Base-by-base conservation (phyloP, 1,284 basidiomycete genomes). In the Porodaedalea pini region DNA sequence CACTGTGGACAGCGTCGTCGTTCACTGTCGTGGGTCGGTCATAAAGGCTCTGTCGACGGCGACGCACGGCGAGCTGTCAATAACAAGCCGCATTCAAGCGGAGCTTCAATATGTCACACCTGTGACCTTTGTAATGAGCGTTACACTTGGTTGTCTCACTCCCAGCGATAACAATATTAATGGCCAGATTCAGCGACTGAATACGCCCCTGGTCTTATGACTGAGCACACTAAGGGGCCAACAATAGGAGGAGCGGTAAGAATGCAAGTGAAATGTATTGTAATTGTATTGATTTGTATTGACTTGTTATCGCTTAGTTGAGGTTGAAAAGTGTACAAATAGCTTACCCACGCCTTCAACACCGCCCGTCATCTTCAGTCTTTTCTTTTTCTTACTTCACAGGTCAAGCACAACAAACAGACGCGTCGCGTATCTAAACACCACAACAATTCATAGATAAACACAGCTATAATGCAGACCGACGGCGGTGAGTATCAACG, bases 381-480 rank as follows among this genome's bases (percentile, higher is more conserved):
- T 34, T 34, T 34, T 34, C 32, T 65, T 66, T 64, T 64, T 62
- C 62, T 64, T 63, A 62, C 62, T 63, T 63, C 56, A 43, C 25
- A 36, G 19, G 29, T n/a, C 17, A 13, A 8, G 7, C 21, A 51
- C 37, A 51, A 23, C 23, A 36, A 27, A 56, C 55, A 62, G 68
- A 65, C 70, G 67, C 67, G 68, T 68, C 68, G 65, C 67, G 66
- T 47, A n/a, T n/a, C 62, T 57, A 58, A 56, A 55, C 56, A 36
- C 41, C 49, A 58, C 54, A 47, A 53, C 47, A 50, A 43, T 19
- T 58, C n/a, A 51, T 36, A 3, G 8, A 51, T 2, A 40, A 36
- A 50, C 43, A 25, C 34, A 39, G 48, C 50, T 40, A 48, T 40
- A 17, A 47, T 44, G 57, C 57, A 59, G 45, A 10, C 44, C 29